A percentile compares a stretch with the other conserved stretches of the same genome.
Evolutionary conservation across 306 rosid species (phyloP).

Genomic region (Dicorynia guianensis): DNA sequence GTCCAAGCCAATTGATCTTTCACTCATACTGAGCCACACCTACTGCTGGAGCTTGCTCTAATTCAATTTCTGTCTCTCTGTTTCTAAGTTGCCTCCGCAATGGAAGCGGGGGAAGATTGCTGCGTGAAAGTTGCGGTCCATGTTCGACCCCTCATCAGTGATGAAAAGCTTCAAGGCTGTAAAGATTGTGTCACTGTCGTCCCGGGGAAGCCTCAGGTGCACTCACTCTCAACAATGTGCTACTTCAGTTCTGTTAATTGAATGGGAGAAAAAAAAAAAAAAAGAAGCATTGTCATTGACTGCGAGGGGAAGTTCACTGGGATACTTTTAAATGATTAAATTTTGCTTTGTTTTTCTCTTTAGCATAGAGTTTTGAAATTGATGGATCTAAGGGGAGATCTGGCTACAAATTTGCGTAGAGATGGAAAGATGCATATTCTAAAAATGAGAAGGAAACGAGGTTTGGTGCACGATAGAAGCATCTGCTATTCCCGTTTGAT

Average conservation of each 20-base stretch:
- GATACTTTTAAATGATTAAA: background rate
- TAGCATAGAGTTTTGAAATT: conserved; percentile 10
- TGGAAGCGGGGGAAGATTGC: conserved; percentile 91
- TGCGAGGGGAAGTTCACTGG: background rate
- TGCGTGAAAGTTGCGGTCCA: conserved; percentile 97
- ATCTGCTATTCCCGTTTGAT: background rate
- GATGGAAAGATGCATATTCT: conserved; percentile 31
- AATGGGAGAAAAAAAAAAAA: background rate
- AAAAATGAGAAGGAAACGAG: background rate
- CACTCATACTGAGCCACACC: background rate
- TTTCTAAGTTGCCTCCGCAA: conserved; percentile 44
- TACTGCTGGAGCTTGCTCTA: conserved; percentile 7
- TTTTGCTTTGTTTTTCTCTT: conserved; percentile 33
- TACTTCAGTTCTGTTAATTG: background rate
- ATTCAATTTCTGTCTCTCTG: conserved; percentile 27
- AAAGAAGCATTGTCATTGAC: conserved; percentile 18
- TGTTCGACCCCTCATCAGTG: conserved; percentile 88
- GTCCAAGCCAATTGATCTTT: conserved; percentile 25
- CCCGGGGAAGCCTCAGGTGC: conserved; percentile 95
- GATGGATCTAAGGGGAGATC: conserved; percentile 45
- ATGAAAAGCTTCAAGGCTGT: conserved; percentile 95
- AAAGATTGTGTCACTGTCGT: conserved; percentile 94
- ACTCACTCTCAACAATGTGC: conserved; percentile 38
- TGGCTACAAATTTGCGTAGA: conserved; percentile 48
- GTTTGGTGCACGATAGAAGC: background rate